Evolutionary conservation across 148 eudicot genomes (phyloP).

Genomic region (Rhododendron ferrugineum): DNA sequence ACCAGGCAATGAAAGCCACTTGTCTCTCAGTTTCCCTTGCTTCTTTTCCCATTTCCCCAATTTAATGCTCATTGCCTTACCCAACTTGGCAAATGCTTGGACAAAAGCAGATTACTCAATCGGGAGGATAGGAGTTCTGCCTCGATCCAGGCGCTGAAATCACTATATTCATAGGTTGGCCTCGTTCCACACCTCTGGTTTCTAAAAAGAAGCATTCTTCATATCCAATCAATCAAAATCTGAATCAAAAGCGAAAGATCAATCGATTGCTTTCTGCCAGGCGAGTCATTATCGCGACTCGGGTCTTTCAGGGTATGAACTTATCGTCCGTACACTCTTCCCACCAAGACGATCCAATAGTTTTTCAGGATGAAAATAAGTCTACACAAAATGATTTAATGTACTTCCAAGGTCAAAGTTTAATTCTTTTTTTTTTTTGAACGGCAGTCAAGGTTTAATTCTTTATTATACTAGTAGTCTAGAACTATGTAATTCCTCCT

Average conservation of each 20-base stretch:
- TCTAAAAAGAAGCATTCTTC: background rate
- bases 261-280: background rate
- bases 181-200: background rate
- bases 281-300: background rate
- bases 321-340: background rate
- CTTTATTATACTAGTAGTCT: background rate
- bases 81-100: background rate
- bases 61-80: background rate
- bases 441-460: background rate
- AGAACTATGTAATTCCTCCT: background rate
- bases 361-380: too few relatives aligned
- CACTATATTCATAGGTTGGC: background rate
- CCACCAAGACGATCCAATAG: background rate
- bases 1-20: background rate
- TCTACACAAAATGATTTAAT: background rate
- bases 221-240: background rate
- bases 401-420: background rate
- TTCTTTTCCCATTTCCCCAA: background rate
- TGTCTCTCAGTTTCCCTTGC: background rate
- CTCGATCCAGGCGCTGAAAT: background rate
- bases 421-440: too few relatives aligned
- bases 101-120: background rate
- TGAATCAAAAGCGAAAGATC: background rate
- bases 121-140: background rate
- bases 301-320: background rate